Base-by-base conservation (phyloP, 345 rosid species). In the Citrus unshiu region DNA sequence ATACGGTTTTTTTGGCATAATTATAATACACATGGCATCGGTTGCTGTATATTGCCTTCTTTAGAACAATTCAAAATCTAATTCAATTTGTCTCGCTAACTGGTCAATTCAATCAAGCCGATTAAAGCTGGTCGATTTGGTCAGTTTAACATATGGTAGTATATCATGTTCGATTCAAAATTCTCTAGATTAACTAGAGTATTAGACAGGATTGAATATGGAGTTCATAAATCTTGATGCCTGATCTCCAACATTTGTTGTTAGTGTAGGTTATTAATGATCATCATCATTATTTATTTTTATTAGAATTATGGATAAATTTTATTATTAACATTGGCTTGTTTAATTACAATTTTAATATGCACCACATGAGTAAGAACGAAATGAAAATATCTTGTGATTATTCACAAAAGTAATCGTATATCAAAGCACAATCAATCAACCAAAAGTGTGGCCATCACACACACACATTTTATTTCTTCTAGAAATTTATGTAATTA, bases 401-500 rank as follows among this genome's bases (percentile, higher is more conserved):
- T 6, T 0, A 54, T 54, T 54, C 22, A 54, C 22, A 54, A 10
- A 35, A 6, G 37, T 35, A 35, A 35, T 35, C 37, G 1, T 35
- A 35, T 35, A 35, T 5, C 37, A 35, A 35, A 35, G 7, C 37
- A 54, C 22, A 54, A 35, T 69, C 39, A 63, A 73, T 58, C 70
- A 78, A 37, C 8, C 14, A 21, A 58, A 29, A 74, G 46, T 65
- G 60, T 76, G 77, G 79, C 22, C 75, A 59, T 40, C 76, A 22
- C 74, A 66, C 60, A 72, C 51, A 46, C 14, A 3, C 58, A 54
- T 54, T 14, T 51, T 16, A 51, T 16, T 51, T 51, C 6, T 51
- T 49, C 5, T 70, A 25, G 6, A 40, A n/a, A 68, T 49, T 18
- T 63, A 13, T 13, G 12, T 66, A 34, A 8, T 16, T 18, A 66